Conservation (phyloP, 2,329 filamentous ascomycete species). For the Zopfia rhizophila region DNA sequence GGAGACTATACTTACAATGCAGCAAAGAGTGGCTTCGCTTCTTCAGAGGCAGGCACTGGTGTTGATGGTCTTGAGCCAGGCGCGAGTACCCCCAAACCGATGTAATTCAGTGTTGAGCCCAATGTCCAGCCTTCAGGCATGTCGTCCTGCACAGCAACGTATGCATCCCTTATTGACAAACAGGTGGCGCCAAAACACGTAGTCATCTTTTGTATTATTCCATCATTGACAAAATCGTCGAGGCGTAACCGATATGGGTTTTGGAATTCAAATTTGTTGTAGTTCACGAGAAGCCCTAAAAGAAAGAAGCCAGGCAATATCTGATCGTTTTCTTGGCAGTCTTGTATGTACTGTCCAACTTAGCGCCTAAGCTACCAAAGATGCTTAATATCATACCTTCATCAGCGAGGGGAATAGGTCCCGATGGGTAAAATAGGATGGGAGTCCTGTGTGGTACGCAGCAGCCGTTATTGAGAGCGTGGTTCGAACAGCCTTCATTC, state of each 20-base stretch:
- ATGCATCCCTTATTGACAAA: slow-evolving; percentile 73
- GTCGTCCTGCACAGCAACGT: slow-evolving; percentile 89
- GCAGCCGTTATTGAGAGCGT: slow-evolving; percentile 87
- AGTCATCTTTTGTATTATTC: slow-evolving; percentile 84
- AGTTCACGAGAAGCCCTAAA: slow-evolving; percentile 89
- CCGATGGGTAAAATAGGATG: slow-evolving; percentile 94
- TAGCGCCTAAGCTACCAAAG: slow-evolving; percentile 18
- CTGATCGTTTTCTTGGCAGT: slow-evolving; percentile 72
- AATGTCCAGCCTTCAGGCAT: slow-evolving; percentile 90
- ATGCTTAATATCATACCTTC: slow-evolving; percentile 69
- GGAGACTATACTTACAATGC: slow-evolving; percentile 69
- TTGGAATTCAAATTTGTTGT: slow-evolving; percentile 99
- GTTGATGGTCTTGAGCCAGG: slow-evolving; percentile 71
- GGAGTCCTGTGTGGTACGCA: slow-evolving; percentile 93
- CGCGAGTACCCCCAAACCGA: slow-evolving; percentile 82
- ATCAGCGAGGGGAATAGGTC: slow-evolving; percentile 95
- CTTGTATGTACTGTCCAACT: slow-evolving; percentile 77
- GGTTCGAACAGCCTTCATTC: slow-evolving; percentile 82
- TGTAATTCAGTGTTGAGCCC: slow-evolving; percentile 80
- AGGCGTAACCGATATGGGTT: slow-evolving; percentile 94
- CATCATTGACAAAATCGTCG: slow-evolving; percentile 95
- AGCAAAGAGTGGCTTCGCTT: slow-evolving; percentile 82
- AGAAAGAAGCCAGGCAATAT: slow-evolving; percentile 79
- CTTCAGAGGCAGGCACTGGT: slow-evolving; percentile 76
- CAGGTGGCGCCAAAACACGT: slow-evolving; percentile 79